Base-by-base conservation (phyloP, 495 filamentous ascomycete species). In the Articulospora tetracladia region DNA sequence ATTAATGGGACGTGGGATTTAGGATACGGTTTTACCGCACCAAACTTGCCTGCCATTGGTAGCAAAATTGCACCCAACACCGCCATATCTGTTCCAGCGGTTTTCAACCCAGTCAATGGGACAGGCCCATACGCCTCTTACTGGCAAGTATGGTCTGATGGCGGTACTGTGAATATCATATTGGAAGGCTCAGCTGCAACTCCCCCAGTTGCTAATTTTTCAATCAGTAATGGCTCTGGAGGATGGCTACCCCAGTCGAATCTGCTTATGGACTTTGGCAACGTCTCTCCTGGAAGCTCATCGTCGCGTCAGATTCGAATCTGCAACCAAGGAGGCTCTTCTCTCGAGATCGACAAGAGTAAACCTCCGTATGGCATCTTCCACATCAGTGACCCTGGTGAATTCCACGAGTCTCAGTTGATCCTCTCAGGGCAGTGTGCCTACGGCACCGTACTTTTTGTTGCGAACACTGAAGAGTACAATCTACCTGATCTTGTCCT, bases 321-420 rank as follows among this genome's bases (percentile, higher is more conserved):
- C n/a, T 70, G 68, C 51, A 70, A 73, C 36, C 53, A 58, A 13
- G 70, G 70, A 32, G 69, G 71, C n/a, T 72, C 70, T 15, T 53
- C 57, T 12, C 66, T 73, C 0, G 27, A 54, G n/a, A 66, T 72
- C 23, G 59, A 66, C 20, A 72, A 73, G 57, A 61, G 55, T 15
- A 73, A 73, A 55, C 70, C 69, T 34, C 71, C 71, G 56, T 23
- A 49, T 39, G 56, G 65, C 1, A 59, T 66, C 13, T 62, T 71
- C 44, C 58, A 61, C 10, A 54, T 64, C 4, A 62, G 61, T 8
- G 61, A 69, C 30, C 60, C 56, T 17, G 61, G 54, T 13, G 70
- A 73, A 50, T 57, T 73, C 4, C 57, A 68, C 27, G 70, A 73
- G 46, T 55, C 64, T 19, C 64, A 66, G 41, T 23, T 51, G 13